A percentile compares a stretch with the other conserved stretches of the same genome.
These are phyloP conservation scores for Aspergillus haitiensis DNA, from an alignment of 495 filamentous ascomycete genomes.

Conservation along the genomic window DNA sequence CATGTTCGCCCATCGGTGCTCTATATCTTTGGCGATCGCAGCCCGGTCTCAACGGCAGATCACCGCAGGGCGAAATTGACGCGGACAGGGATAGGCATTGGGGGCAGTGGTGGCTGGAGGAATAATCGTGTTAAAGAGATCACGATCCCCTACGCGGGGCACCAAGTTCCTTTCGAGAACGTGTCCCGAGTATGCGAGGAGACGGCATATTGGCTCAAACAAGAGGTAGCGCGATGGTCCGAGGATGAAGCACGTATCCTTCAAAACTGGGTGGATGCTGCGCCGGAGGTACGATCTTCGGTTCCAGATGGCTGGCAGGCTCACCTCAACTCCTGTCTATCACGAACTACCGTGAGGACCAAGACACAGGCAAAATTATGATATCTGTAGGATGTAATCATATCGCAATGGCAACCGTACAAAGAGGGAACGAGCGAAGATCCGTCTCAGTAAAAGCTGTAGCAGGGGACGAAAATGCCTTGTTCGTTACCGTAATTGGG, in stretches of 20 bases:
- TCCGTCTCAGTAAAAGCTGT: too few relatives aligned
- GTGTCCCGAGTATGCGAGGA: background rate
- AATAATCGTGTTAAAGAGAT: slow-evolving; percentile 57
- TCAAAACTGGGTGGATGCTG: background rate
- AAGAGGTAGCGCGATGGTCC: background rate
- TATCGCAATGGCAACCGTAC: too few relatives aligned
- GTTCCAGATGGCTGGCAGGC: background rate
- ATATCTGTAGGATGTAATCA: too few relatives aligned
- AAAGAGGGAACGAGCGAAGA: too few relatives aligned
- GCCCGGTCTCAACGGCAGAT: slow-evolving; percentile 47
- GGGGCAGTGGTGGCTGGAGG: slow-evolving; percentile 62
- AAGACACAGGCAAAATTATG: too few relatives aligned
- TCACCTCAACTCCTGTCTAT: background rate
- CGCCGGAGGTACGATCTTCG: background rate
- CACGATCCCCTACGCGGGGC: slow-evolving; percentile 33
- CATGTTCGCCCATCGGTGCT: slow-evolving; percentile 60
- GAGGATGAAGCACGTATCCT: slow-evolving; percentile 2
- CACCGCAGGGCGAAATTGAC: slow-evolving; percentile 55
- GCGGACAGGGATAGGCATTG: slow-evolving; percentile 60
- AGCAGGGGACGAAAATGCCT: too few relatives aligned
- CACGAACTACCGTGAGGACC: too few relatives aligned
- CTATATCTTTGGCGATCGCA: slow-evolving; percentile 62
- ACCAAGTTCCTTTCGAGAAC: slow-evolving; percentile 10
- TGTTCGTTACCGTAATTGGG: too few relatives aligned
- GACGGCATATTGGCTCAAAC: slow-evolving; percentile 2